Conservation (phyloP, 148 eudicot genomes). For the Pouteria glomerata region DNA sequence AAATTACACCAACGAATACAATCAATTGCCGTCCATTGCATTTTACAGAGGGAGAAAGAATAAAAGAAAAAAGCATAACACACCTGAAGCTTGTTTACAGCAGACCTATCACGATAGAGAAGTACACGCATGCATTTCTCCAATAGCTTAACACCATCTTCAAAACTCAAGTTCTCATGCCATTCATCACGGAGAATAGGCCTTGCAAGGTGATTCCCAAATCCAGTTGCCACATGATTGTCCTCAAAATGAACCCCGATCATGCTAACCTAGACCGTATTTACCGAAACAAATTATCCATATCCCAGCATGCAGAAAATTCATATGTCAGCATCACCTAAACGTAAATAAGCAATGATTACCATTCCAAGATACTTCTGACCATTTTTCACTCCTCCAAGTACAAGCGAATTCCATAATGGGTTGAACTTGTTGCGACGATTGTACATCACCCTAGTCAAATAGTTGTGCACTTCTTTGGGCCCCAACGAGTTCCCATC, state of each 20-base stretch:
- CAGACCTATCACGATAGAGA: conserved; percentile 79
- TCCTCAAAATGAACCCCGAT: conserved; percentile 87
- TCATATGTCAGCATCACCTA: neutral
- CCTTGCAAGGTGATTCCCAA: no score
- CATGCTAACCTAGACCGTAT: conserved; percentile 62
- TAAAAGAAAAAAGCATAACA: neutral
- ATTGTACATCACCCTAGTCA: conserved; percentile 84
- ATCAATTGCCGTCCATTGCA: neutral
- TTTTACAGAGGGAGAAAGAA: neutral
- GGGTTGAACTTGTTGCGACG: conserved; percentile 97
- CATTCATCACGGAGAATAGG: conserved; percentile 85
- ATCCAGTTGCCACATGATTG: conserved; percentile 68
- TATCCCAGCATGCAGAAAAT: neutral
- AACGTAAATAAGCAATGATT: conserved; percentile 4
- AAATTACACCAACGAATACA: no score
- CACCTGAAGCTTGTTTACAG: conserved; percentile 88
- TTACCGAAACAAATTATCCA: conserved; percentile 5
- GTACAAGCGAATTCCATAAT: conserved; percentile 86
- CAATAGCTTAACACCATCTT: conserved; percentile 71
- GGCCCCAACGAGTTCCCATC: conserved; percentile 95
- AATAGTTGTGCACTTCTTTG: conserved; percentile 84
- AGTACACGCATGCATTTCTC: conserved; percentile 93
- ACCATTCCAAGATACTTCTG: conserved; percentile 85
- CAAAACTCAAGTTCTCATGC: conserved; percentile 63
- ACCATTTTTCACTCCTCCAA: conserved; percentile 86